Base-by-base conservation (phyloP, 306 rosid species). In the Quercus suber region DNA sequence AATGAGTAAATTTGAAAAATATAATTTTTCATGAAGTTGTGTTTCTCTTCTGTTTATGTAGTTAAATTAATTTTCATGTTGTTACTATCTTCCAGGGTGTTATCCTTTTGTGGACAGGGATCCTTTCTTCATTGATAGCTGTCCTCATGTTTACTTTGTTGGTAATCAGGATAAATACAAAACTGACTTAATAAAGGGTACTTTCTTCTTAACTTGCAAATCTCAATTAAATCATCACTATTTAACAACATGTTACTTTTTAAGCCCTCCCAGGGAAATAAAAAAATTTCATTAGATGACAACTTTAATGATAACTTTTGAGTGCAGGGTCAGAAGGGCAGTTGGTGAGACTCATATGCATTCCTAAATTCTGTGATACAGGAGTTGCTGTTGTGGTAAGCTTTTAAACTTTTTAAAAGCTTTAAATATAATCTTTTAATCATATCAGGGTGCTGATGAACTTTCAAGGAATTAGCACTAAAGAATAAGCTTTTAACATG, bases 361-460 rank as follows among this genome's bases (percentile, higher is more conserved):
- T 95, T 78, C 99, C 98, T 58, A 91, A 88, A 87, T 95, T 95
- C 87, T 85, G 87, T 37, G 94, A 89, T 83, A 89, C 89, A 12
- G 98, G 99, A 84, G 82, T 88, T 82, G 99, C 97, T 14, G 96
- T 90, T 20, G 80, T 91, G 97, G 98, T 92, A 87, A 90, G 90
- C 80, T 80, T 56, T 60, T 59, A 53, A 18, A 9, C 58, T 76
- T 20, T 12, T 64, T 6, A 5, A 55, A 52, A 49, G 61, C 30
- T 25, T 25, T 13, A 25, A 30, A 64, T 23, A 30, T 11, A 64
- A 25, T 1, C 53, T 49, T 49, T 49, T 49, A 49, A 19, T 19
- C 15, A 35, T 33, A 65, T 30, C 0, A 4, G 71, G 49, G 21
- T 30, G 71, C 71, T 30, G 21, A 64, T 15, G 15, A 64, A 64